phyloP scores from a whole-genome alignment of 2,329 filamentous ascomycete species.

The Beauveria scarabaeidicola region DNA sequence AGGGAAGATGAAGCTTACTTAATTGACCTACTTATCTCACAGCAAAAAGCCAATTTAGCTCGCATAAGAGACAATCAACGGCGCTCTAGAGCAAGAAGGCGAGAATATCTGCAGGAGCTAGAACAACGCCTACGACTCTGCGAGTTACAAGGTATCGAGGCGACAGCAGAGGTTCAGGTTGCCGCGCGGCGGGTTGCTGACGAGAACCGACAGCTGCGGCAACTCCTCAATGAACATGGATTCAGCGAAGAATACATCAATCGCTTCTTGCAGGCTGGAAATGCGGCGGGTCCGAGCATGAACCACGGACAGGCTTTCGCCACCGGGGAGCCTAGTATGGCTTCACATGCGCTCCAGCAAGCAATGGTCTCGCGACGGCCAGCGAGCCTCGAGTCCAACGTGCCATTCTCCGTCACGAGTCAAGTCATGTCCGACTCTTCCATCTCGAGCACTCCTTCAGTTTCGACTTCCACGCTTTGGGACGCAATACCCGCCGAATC shows the following conservation, averaged over 20 bases:
- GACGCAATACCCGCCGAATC: conserved; percentile 16
- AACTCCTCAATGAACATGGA: conserved; percentile 49
- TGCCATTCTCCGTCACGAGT: conserved; percentile 21
- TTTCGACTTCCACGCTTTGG: conserved; percentile 26
- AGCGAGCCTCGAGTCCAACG: conserved; percentile 19
- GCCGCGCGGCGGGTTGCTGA: conserved; percentile 60
- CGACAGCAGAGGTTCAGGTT: conserved; percentile 61
- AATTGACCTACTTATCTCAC: neutral
- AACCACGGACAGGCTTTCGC: neutral
- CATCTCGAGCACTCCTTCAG: conserved; percentile 23
- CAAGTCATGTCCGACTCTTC: conserved; percentile 27
- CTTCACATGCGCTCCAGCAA: conserved; percentile 29
- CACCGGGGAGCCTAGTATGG: conserved; percentile 16
- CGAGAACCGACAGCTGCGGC: conserved; percentile 58
- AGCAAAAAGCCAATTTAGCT: conserved; percentile 33
- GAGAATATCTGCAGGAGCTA: conserved; percentile 62
- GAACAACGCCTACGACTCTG: conserved; percentile 53
- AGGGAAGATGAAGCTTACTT: no score
- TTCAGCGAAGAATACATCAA: conserved; percentile 48
- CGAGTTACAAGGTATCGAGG: conserved; percentile 58
- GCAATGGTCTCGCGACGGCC: conserved; percentile 29
- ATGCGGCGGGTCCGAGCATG: neutral
- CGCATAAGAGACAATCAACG: conserved; percentile 71
- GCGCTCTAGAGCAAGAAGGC: conserved; percentile 63
- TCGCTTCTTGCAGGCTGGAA: conserved; percentile 25